Percentiles rank a stretch among this genome's conserved stretches.
Evolutionary conservation across 768 basidiomycete species (phyloP).

Genomic region (Heimioporus sp.): DNA sequence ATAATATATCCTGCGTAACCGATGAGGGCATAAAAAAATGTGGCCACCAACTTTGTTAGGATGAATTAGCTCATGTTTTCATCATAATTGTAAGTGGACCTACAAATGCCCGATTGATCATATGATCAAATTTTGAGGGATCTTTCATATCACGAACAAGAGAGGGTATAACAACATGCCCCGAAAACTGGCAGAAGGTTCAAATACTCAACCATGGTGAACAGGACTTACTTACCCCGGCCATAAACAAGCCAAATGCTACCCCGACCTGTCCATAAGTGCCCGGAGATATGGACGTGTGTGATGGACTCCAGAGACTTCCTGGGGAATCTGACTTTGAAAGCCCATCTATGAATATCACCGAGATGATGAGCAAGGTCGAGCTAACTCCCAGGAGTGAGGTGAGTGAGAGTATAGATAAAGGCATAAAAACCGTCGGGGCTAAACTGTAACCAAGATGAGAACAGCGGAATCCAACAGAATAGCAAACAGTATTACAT

Average conservation of each 20-base stretch:
- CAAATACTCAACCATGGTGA: not conserved
- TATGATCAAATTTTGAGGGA: conserved; percentile 73
- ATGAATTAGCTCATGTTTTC: not conserved
- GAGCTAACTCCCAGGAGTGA: conserved; percentile 86
- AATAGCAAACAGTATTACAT: conserved; percentile 47
- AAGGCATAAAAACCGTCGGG: conserved; percentile 82
- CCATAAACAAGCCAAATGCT: conserved; percentile 89
- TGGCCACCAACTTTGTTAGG: conserved; percentile 52
- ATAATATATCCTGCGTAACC: conserved; percentile 87
- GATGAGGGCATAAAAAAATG: conserved; percentile 61
- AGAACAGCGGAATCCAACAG: not conserved
- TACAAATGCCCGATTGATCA: conserved; percentile 88
- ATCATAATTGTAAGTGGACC: conserved; percentile 25
- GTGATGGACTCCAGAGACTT: conserved; percentile 72
- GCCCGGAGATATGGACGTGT: conserved; percentile 58
- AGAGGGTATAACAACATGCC: conserved; percentile 90
- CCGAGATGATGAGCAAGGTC: conserved; percentile 67
- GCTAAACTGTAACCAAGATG: conserved; percentile 52
- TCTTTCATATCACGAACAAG: conserved; percentile 87
- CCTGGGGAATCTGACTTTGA: conserved; percentile 72
- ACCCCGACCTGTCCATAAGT: conserved; percentile 64
- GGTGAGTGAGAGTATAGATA: conserved; percentile 83
- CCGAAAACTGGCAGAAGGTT: conserved; percentile 60
- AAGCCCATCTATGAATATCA: conserved; percentile 82
- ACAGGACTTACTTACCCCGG: conserved; percentile 56